Base-by-base conservation (phyloP, 2,329 filamentous ascomycete species). In the Sordariomycetes sp. region DNA sequence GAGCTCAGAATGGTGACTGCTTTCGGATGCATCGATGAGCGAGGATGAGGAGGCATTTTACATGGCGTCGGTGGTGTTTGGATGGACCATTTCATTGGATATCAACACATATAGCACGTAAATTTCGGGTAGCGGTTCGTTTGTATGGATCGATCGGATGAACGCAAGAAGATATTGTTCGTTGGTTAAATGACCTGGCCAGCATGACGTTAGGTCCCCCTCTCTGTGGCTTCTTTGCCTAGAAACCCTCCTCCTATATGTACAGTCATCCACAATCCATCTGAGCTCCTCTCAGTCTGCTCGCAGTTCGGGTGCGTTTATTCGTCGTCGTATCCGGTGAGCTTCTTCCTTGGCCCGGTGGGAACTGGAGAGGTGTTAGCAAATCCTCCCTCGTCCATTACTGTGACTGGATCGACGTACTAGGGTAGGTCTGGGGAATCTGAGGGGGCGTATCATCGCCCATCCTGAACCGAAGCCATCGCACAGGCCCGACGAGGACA, bases 381-480 rank as follows among this genome's bases (percentile, higher is more conserved):
- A 35, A 32, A 37, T 30, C 23, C 14, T 18, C 31, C 19, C 27
- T 8, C 15, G 19, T 26, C 15, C 15, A 11, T 32, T 29, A 14
- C 11, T 24, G 8, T 8, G 29, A 8, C 16, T 14, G 6, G n/a
- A 10, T 30, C 4, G 18, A n/a, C 86, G 58, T 75, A 96, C 90
- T 75, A 40, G 92, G 92, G 69, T 96, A 98, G 55, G 87, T 93
- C 59, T 88, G 64, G 21, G 92, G 92, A 44, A 96, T 79, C 37
- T 69, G 74, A 43, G 75, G 65, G 42, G 82, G 73, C 48, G 79
- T 72, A 47, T 78, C 64, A 55, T 94, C 86, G 47, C 88, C 88
- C 37, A 94, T 59, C 43, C 65, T 68, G 42, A 67, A 63, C 57
- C 88, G 70, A 46, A 93, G 66, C 31, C 86, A 82, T 28, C 88